Evolutionary conservation across 352 stramenopile genomes (phyloP).

Genomic region (Pythium utonaiense): DNA sequence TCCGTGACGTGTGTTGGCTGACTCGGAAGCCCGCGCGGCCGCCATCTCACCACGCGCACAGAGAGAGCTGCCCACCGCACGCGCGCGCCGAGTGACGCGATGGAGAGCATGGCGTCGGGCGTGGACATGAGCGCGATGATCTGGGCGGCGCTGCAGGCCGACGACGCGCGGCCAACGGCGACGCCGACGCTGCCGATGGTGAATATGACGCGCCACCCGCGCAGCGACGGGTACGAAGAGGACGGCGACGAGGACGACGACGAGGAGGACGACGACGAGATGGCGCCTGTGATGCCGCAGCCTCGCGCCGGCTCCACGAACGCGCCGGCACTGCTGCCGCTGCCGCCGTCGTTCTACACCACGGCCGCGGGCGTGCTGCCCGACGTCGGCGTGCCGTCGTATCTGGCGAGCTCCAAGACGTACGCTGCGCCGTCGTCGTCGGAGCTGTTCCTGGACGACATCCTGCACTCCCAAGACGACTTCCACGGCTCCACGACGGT

Average conservation of each 20-base stretch:
- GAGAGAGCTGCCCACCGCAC: no score
- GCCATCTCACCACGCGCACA: no score
- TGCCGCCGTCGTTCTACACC: slow-evolving; percentile 17
- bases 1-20: no score
- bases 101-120: slow-evolving; percentile 1
- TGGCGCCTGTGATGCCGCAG: slow-evolving; percentile 15
- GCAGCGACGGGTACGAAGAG: slow-evolving; percentile 4
- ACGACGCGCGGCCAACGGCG: neutral
- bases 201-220: neutral
- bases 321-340: neutral
- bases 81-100: neutral
- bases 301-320: neutral
- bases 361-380: neutral
- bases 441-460: slow-evolving; percentile 45
- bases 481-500: slow-evolving; percentile 1
- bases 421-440: slow-evolving; percentile 4
- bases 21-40: no score
- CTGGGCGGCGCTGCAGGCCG: slow-evolving; percentile 15
- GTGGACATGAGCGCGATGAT: slow-evolving; percentile 11
- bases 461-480: slow-evolving; percentile 31
- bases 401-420: neutral
- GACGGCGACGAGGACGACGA: slow-evolving; percentile 14
- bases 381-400: slow-evolving; percentile 13
- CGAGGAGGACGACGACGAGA: slow-evolving; percentile 10
- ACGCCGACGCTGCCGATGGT: neutral